Conservation (phyloP, 2,329 filamentous ascomycete genomes). For the Chaetomiaceae sp. region DNA sequence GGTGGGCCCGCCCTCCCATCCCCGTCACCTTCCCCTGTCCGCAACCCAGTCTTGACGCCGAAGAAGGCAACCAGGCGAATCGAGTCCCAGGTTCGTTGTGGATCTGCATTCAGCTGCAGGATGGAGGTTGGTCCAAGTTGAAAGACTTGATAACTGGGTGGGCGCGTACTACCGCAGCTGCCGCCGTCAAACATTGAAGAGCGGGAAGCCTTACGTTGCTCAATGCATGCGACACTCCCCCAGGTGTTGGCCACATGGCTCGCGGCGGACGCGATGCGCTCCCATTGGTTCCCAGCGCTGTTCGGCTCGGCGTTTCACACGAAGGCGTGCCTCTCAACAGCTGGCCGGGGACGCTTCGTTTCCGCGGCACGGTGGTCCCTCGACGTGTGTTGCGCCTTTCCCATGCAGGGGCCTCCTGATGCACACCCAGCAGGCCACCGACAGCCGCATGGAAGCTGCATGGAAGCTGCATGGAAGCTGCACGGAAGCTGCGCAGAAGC, state of each 20-base stretch:
- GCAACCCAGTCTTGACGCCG: neutral
- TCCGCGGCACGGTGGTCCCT: slow-evolving; percentile 1
- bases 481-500: slow-evolving; percentile 16
- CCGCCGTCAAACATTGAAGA: slow-evolving; percentile 1
- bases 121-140: neutral
- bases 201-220: neutral
- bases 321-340: slow-evolving; percentile 2
- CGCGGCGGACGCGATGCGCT: neutral
- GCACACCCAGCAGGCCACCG: neutral
- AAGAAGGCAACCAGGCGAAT: neutral
- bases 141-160: neutral
- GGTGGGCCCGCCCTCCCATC: neutral
- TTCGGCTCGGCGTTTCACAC: neutral
- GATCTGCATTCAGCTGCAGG: neutral
- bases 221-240: slow-evolving; percentile 1
- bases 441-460: slow-evolving; percentile 13
- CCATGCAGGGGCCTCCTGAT: slow-evolving; percentile 12
- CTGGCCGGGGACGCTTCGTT: neutral
- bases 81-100: neutral
- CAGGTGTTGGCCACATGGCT: neutral
- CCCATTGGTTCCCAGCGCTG: neutral
- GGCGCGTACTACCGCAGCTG: too few species aligned
- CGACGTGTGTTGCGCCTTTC: slow-evolving; percentile 1
- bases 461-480: slow-evolving; percentile 15
- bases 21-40: neutral